Evolutionary conservation across 2,329 filamentous ascomycete species (phyloP), one percentile per base, ranked within the genome.

Genomic region (Arthrobotrys sphaeroides): DNA sequence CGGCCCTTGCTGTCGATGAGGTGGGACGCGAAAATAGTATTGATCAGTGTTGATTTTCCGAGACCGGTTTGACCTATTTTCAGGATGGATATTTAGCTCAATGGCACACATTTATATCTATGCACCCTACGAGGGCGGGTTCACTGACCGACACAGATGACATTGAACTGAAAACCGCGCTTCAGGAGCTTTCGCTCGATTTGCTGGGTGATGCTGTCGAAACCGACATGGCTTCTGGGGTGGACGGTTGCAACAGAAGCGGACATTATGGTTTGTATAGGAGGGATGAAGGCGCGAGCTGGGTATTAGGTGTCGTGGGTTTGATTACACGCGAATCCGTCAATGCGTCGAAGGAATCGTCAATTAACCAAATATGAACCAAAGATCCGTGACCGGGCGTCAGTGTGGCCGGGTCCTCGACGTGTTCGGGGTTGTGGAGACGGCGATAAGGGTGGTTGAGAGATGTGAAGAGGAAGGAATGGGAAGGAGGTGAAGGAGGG

Each of bases 171-270:
- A 85, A 99, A 99, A 81, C 95, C 95, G 85, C 95, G 93, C 89
- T 99, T 99, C 86, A 99, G 85, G 83, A 98, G 91, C 91, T 99
- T 99, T 87, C 92, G 91, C 90, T 99, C 95, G 81, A 99, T 99
- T 88, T 99, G 95, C 80, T 91, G 93, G 81, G 95, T 99, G 88
- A 99, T 99, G 87, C 93, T 97, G 87, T 99, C 95, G 87, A 99
- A 99, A 89, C 95, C 95, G 84, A 99, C 95, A 88, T 98, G 95
- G 90, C 91, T 96, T 84, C 95, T 90, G 82, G 95, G 95, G 85
- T 77, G 73, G 26, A 77, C 73, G 5, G 65, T 67, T 47, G 73
- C 73, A 49, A 59, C 73, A n/a, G 64, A 53, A 6, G 73, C 36
- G 55, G 67, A 70, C 67, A 72, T 77, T 51, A 24, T 62, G n/a